A percentile compares a stretch with the other conserved stretches of the same genome.
These are phyloP conservation scores for Prunus persica DNA, from an alignment of 306 rosid species.

Conservation along the genomic window Prunus_persica_NCBIv2 NC_034012.1:3963501-3964000, in stretches of 20 bases:
- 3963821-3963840: not conserved
- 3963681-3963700: not conserved
- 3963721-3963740: not conserved
- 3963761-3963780: not conserved
- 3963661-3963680: not conserved
- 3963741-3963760: not conserved
- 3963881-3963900: too few relatives aligned
- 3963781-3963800: not conserved
- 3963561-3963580: not conserved
- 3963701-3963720: not conserved
- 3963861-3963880: too few relatives aligned
- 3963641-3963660: not conserved
- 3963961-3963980: too few relatives aligned
- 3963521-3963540: not conserved
- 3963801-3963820: not conserved
- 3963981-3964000: too few relatives aligned
- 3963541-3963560: constrained; percentile 8
- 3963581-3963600: not conserved
- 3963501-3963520: constrained; percentile 20
- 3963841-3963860: not conserved
- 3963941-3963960: not conserved
- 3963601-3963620: not conserved
- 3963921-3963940: too few relatives aligned
- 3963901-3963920: too few relatives aligned
- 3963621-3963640: not conserved